A percentile compares a stretch with the other conserved stretches of the same genome.
Conservation (phyloP, 306 rosid genomes). For the Trichosanthes truncata region DNA sequence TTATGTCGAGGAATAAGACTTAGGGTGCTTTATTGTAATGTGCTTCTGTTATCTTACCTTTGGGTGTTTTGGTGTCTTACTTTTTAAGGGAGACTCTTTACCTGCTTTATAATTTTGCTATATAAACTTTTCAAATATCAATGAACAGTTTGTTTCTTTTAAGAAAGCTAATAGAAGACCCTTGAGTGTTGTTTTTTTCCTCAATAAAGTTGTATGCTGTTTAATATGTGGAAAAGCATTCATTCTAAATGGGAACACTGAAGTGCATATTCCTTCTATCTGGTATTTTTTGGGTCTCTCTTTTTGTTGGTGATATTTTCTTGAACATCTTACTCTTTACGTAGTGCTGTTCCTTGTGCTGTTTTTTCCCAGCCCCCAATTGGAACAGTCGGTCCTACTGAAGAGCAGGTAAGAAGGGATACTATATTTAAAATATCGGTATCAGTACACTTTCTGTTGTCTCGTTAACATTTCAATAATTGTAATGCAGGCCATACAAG, state of each 20-base stretch:
- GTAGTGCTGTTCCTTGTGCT: slow-evolving; percentile 85
- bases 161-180: background rate
- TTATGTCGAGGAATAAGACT: background rate
- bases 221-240: background rate
- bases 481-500: slow-evolving; percentile 52
- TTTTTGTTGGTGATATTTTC: background rate
- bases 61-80: background rate
- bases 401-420: slow-evolving; percentile 63
- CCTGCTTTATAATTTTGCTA: background rate
- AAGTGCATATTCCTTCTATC: background rate
- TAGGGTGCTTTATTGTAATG: background rate
- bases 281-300: background rate
- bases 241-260: background rate
- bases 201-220: background rate
- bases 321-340: slow-evolving; percentile 13
- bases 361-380: slow-evolving; percentile 98
- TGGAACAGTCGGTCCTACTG: slow-evolving; percentile 84
- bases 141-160: background rate
- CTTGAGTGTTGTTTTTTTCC: background rate
- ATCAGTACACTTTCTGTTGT: too few species aligned
- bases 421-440: slow-evolving; percentile 7
- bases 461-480: slow-evolving; percentile 5
- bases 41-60: background rate
- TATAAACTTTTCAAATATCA: background rate
- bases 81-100: background rate